These are phyloP conservation scores for Xylariaceae sp. DNA, from an alignment of 2,329 filamentous ascomycete species.

Conservation along the genomic window DNA sequence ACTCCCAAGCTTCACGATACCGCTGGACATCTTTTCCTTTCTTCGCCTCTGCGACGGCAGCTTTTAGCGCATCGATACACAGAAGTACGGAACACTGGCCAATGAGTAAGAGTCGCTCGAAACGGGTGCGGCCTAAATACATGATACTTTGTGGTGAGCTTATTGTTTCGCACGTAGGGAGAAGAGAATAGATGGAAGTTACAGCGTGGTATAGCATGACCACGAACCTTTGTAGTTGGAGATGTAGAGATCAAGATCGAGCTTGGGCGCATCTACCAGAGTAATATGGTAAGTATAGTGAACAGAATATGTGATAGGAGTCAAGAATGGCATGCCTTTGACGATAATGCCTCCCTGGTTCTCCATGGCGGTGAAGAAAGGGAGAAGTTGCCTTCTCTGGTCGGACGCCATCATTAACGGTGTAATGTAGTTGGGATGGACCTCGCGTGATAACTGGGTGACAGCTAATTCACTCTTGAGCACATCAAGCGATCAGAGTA, in stretches of 20 bases:
- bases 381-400: conserved; percentile 40
- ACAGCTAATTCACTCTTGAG: background rate
- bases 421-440: background rate
- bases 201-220: conserved; percentile 1
- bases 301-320: background rate
- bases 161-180: background rate
- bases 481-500: background rate
- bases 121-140: conserved; percentile 74
- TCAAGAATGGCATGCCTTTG: conserved; percentile 27
- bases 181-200: background rate
- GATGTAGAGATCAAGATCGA: conserved; percentile 91
- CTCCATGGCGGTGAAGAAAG: conserved; percentile 55
- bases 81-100: conserved; percentile 78
- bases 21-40: conserved; percentile 72
- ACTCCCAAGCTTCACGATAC: conserved; percentile 73
- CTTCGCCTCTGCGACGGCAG: conserved; percentile 78
- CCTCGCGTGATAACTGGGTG: background rate
- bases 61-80: conserved; percentile 78
- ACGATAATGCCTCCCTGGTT: conserved; percentile 55
- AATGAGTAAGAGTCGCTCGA: conserved; percentile 81
- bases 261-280: conserved; percentile 74
- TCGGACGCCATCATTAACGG: conserved; percentile 45
- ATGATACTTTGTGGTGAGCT: conserved; percentile 10
- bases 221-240: conserved; percentile 84
- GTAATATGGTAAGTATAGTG: conserved; percentile 7